Evolutionary conservation across 2,329 filamentous ascomycete genomes (phyloP).

Genomic region (Nemania bipapillata): DNA sequence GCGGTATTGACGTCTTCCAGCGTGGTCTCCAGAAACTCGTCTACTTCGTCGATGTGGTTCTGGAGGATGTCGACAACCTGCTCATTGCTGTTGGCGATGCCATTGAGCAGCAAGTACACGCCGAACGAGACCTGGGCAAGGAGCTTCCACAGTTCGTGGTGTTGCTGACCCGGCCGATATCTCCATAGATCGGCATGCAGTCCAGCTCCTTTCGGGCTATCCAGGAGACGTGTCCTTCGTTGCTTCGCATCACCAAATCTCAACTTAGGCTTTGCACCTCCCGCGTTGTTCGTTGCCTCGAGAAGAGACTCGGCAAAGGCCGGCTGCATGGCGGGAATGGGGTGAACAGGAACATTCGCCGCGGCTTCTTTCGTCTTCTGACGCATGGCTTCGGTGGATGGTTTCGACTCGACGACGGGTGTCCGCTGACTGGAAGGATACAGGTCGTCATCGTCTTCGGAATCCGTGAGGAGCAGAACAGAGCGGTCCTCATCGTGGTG

Average conservation of each 20-base stretch:
- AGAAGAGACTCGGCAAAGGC: conserved; percentile 85
- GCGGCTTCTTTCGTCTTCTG: conserved; percentile 49
- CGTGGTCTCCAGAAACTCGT: conserved; percentile 86
- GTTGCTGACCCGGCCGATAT: conserved; percentile 76
- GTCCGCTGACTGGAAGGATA: conserved; percentile 42
- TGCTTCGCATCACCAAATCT: conserved; percentile 67
- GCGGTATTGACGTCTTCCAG: conserved; percentile 86
- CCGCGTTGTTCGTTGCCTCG: conserved; percentile 69
- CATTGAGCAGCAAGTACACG: conserved; percentile 84
- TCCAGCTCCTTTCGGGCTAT: conserved; percentile 73
- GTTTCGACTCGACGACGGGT: conserved; percentile 36
- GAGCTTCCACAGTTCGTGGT: conserved; percentile 90
- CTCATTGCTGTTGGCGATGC: conserved; percentile 85
- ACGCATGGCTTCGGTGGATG: conserved; percentile 43
- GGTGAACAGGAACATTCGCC: conserved; percentile 66
- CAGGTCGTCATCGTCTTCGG: conserved; percentile 49
- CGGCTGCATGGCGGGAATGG: conserved; percentile 78
- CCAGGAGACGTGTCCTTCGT: conserved; percentile 74
- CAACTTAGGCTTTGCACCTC: conserved; percentile 62
- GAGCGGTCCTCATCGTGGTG: conserved; percentile 49
- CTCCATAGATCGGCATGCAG: conserved; percentile 81
- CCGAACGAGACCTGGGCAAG: conserved; percentile 94
- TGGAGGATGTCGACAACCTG: conserved; percentile 91
- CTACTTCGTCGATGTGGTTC: conserved; percentile 91
- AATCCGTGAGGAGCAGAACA: conserved; percentile 49